Conservation (phyloP, 495 filamentous ascomycete species). For the Penicillium silybi region DNA sequence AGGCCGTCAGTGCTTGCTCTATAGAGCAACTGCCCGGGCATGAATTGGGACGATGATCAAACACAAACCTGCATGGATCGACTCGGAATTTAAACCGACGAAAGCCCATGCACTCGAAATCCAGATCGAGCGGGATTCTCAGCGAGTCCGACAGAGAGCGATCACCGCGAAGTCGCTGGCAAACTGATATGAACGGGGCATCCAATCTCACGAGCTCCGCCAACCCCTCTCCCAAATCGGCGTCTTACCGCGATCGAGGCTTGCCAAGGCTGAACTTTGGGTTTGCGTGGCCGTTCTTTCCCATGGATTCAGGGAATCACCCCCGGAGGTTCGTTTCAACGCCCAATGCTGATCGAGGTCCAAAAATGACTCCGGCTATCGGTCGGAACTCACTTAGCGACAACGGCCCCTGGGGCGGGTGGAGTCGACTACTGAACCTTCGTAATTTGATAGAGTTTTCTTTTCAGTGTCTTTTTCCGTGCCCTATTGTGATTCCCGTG, state of each 20-base stretch:
- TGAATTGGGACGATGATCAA: neutral
- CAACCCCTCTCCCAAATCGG: neutral
- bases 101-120: neutral
- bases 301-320: too few species aligned
- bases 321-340: too few species aligned
- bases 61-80: neutral
- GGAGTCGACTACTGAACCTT: neutral
- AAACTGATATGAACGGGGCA: neutral
- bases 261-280: slow-evolving; percentile 4
- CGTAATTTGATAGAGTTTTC: neutral
- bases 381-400: neutral
- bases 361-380: too few species aligned
- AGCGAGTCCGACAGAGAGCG: neutral
- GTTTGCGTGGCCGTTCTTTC: neutral
- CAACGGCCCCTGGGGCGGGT: slow-evolving; percentile 2
- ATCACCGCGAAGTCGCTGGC: neutral
- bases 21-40: neutral
- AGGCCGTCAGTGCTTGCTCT: neutral
- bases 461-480: neutral
- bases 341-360: too few species aligned
- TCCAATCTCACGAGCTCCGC: neutral
- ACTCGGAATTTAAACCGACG: neutral
- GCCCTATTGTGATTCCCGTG: neutral
- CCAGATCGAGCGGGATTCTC: neutral
- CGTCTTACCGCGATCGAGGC: slow-evolving; percentile 3